Evolutionary conservation across 306 rosid genomes (phyloP).

Genomic region (Prunus dulcis): DNA sequence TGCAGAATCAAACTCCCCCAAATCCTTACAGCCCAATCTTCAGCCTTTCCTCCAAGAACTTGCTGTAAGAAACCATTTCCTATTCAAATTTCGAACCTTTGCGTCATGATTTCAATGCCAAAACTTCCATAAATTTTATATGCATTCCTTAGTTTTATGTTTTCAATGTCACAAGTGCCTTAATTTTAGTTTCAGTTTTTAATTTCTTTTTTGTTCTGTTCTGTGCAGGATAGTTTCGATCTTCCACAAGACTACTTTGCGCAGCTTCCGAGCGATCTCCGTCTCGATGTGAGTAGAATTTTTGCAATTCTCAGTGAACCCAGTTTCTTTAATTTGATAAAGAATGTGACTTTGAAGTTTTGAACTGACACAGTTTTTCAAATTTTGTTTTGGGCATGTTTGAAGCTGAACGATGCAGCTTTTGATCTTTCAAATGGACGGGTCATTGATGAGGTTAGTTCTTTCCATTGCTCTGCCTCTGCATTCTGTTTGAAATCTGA

Average conservation of each 20-base stretch:
- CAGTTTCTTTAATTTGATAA: neutral
- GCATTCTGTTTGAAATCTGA: neutral
- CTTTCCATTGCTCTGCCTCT: neutral
- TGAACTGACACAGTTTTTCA: neutral
- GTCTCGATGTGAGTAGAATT: constrained; percentile 61
- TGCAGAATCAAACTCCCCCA: constrained; percentile 64
- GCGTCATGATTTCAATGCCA: neutral
- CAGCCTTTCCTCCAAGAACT: constrained; percentile 58
- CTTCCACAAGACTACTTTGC: constrained; percentile 78
- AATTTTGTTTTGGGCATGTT: constrained; percentile 18
- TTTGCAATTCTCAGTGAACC: neutral
- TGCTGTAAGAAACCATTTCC: constrained; percentile 44
- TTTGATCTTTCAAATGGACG: constrained; percentile 91
- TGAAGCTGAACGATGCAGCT: constrained; percentile 89
- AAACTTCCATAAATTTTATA: neutral
- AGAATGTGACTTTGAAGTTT: neutral
- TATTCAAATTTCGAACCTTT: neutral
- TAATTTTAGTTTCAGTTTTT: neutral
- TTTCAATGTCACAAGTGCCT: neutral
- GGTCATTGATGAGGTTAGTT: constrained; percentile 66
- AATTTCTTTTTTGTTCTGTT: neutral
- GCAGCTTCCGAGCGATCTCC: constrained; percentile 79
- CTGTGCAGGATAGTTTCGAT: constrained; percentile 68
- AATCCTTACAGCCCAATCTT: constrained; percentile 50
- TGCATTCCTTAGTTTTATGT: neutral